These are phyloP conservation scores for Salisapilia sapeloensis DNA, from an alignment of 352 stramenopile species.

Conservation along the genomic window DNA sequence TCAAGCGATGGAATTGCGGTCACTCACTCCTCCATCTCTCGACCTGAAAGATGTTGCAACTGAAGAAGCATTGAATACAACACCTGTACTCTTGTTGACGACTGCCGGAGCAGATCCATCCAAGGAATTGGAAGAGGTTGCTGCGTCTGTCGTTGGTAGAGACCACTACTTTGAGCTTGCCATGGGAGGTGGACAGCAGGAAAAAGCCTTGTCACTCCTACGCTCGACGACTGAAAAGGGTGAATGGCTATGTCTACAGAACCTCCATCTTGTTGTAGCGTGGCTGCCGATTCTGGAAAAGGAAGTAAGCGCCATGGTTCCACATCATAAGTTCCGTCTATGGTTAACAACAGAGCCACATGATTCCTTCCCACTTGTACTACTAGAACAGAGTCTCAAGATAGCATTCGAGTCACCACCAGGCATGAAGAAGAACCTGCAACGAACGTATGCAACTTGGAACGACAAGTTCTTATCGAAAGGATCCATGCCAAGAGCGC, in stretches of 20 bases:
- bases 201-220: conserved; percentile 79
- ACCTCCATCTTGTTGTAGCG: conserved; percentile 88
- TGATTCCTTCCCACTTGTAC: conserved; percentile 76
- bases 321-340: conserved; percentile 84
- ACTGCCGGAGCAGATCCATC: conserved; percentile 88
- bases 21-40: conserved; percentile 62
- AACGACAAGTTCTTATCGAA: conserved; percentile 49
- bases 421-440: conserved; percentile 91
- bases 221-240: conserved; percentile 57
- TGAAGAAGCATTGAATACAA: conserved; percentile 55
- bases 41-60: conserved; percentile 53
- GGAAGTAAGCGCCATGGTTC: conserved; percentile 46
- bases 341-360: conserved; percentile 91
- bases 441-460: conserved; percentile 85
- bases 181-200: conserved; percentile 90
- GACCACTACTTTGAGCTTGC: conserved; percentile 86
- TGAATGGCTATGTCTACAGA: conserved; percentile 93
- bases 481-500: conserved; percentile 17
- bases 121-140: conserved; percentile 88
- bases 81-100: conserved; percentile 83
- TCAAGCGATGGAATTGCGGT: conserved; percentile 74
- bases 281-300: conserved; percentile 90
- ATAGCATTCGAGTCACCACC: conserved; percentile 91
- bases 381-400: conserved; percentile 88
- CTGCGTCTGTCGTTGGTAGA: conserved; percentile 59